Percentiles rank a stretch among this genome's conserved stretches.
Conservation (phyloP, 1,284 basidiomycete genomes). For the Cryptococcus deneoformans region DNA sequence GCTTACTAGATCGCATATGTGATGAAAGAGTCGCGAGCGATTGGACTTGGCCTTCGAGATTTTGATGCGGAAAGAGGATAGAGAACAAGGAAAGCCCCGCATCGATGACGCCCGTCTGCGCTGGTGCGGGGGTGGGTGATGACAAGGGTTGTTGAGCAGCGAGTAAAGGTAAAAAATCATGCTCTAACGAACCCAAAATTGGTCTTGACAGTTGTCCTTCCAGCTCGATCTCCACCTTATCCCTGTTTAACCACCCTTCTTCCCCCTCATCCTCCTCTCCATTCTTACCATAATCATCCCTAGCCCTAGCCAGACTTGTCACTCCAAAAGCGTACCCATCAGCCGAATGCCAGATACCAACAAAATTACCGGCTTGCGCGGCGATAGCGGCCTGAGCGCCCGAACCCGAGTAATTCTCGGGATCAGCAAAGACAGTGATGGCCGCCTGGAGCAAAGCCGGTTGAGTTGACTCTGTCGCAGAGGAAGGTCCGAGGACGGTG, state of each 20-base stretch:
- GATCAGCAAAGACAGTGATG: constrained; percentile 80
- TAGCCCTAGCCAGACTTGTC: constrained; percentile 60
- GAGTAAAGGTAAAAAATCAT: constrained; percentile 79
- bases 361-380: constrained; percentile 79
- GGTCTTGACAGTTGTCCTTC: constrained; percentile 74
- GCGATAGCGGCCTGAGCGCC: constrained; percentile 91
- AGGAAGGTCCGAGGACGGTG: constrained; percentile 71
- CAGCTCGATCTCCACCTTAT: constrained; percentile 70
- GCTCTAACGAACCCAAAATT: constrained; percentile 78
- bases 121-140: constrained; percentile 59
- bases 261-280: constrained; percentile 43
- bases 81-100: constrained; percentile 84
- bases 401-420: constrained; percentile 64
- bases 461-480: constrained; percentile 79
- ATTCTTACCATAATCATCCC: constrained; percentile 34
- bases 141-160: constrained; percentile 15
- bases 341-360: constrained; percentile 76
- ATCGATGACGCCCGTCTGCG: constrained; percentile 82
- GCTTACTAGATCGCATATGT: constrained; percentile 66
- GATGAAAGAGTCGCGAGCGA: constrained; percentile 64
- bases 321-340: constrained; percentile 95
- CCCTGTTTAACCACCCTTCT: constrained; percentile 68
- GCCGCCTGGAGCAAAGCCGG: constrained; percentile 75
- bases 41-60: constrained; percentile 65
- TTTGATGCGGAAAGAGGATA: constrained; percentile 74